Evolutionary conservation across 805 yeast species (phyloP).

Genomic region (Blastobotrys parvus): DNA sequence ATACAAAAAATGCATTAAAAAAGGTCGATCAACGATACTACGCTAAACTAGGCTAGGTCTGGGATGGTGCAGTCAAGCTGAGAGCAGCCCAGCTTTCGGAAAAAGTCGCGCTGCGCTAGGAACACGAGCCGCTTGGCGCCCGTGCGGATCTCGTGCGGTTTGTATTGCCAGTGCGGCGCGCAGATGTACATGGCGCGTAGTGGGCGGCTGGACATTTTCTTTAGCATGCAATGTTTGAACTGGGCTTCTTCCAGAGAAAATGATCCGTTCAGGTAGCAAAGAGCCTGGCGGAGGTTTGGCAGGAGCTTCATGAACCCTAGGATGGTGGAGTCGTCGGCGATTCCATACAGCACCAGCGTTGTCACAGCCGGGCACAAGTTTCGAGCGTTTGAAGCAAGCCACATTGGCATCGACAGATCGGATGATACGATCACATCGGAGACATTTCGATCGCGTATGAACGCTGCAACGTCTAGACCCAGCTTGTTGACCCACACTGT

Average conservation of each 20-base stretch:
- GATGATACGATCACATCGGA: background rate
- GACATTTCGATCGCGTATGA: background rate
- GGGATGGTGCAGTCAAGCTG: too few relatives aligned
- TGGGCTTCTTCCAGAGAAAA: background rate
- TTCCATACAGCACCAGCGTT: background rate
- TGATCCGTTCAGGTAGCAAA: background rate
- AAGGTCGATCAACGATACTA: too few relatives aligned
- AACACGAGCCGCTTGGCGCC: background rate
- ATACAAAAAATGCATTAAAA: too few relatives aligned
- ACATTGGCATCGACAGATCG: background rate
- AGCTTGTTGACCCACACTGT: background rate
- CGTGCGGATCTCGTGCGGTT: background rate
- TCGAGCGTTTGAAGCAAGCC: background rate
- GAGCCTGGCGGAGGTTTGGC: background rate
- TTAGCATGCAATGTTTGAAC: background rate
- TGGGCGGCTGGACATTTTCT: background rate
- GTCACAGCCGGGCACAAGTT: background rate
- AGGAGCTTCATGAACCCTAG: background rate
- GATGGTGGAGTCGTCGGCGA: background rate
- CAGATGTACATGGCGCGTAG: background rate
- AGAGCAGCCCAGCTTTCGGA: background rate
- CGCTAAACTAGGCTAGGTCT: too few relatives aligned
- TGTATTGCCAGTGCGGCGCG: background rate
- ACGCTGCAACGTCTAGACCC: background rate
- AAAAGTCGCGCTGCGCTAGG: background rate